Evolutionary conservation across 345 rosid species (phyloP).

Genomic region (Rubroshorea leprosula): DNA sequence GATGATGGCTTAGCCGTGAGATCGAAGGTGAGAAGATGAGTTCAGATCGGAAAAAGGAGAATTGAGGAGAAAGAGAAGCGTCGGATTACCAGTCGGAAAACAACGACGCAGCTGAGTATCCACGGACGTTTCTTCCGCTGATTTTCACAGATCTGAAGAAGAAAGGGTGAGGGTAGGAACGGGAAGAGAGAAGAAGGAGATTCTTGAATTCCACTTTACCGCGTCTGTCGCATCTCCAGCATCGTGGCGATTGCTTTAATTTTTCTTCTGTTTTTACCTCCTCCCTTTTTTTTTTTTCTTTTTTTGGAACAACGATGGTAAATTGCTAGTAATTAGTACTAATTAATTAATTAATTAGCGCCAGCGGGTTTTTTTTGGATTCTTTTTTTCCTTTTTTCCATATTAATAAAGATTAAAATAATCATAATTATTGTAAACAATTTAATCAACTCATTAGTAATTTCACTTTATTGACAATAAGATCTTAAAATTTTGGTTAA

Average conservation of each 20-base stretch:
- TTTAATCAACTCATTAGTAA: too few relatives aligned
- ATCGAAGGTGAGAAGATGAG: background rate
- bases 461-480: too few relatives aligned
- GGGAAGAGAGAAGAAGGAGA: background rate
- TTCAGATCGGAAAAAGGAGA: background rate
- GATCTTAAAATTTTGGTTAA: too few relatives aligned
- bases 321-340: too few relatives aligned
- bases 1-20: background rate
- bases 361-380: too few relatives aligned
- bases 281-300: too few relatives aligned
- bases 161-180: background rate
- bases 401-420: too few relatives aligned
- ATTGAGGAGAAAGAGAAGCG: background rate
- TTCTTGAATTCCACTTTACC: background rate
- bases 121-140: background rate
- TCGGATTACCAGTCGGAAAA: background rate
- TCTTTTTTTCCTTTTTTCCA: too few relatives aligned
- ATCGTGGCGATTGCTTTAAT: background rate
- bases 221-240: background rate
- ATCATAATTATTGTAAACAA: too few relatives aligned
- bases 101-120: background rate
- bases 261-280: too few relatives aligned
- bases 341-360: too few relatives aligned
- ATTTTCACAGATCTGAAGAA: slow-evolving; percentile 9
- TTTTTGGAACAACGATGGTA: too few relatives aligned